These are phyloP conservation scores for Lyophyllum shimeji DNA, from an alignment of 768 basidiomycete species.

Conservation along the genomic window DNA sequence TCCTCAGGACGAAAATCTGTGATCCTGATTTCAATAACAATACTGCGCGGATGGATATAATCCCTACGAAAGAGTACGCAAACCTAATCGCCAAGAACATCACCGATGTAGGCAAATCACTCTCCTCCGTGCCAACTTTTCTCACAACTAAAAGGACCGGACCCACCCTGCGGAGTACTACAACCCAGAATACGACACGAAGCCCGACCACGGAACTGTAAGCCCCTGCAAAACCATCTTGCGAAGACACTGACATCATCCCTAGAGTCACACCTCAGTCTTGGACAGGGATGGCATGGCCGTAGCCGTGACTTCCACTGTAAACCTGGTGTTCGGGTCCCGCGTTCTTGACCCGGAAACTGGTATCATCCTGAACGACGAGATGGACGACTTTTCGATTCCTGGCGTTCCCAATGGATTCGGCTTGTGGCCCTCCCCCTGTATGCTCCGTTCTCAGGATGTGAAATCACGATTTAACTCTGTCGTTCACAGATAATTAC, in stretches of 20 bases:
- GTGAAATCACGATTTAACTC: neutral
- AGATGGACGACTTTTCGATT: conserved; percentile 94
- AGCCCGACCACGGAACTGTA: conserved; percentile 86
- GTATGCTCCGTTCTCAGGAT: conserved; percentile 36
- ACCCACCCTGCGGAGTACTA: conserved; percentile 87
- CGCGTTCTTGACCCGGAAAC: conserved; percentile 84
- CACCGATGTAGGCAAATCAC: conserved; percentile 65
- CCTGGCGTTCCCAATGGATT: conserved; percentile 85
- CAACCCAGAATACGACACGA: conserved; percentile 75
- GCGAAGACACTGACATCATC: conserved; percentile 1
- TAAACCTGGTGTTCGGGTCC: conserved; percentile 90
- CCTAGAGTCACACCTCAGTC: conserved; percentile 80
- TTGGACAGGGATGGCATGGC: conserved; percentile 87
- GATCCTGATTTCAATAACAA: conserved; percentile 73
- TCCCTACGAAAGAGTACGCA: conserved; percentile 71
- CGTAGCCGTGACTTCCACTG: conserved; percentile 82
- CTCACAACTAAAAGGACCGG: conserved; percentile 49
- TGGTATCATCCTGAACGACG: conserved; percentile 88
- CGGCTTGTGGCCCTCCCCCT: conserved; percentile 80
- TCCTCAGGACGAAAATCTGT: conserved; percentile 70
- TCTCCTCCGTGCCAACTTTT: neutral
- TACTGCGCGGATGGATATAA: conserved; percentile 53
- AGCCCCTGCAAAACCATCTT: conserved; percentile 20
- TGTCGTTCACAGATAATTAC: conserved; percentile 66
- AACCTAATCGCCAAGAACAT: conserved; percentile 61